Conservation (phyloP, 345 rosid species). For the Boechera stricta region DNA sequence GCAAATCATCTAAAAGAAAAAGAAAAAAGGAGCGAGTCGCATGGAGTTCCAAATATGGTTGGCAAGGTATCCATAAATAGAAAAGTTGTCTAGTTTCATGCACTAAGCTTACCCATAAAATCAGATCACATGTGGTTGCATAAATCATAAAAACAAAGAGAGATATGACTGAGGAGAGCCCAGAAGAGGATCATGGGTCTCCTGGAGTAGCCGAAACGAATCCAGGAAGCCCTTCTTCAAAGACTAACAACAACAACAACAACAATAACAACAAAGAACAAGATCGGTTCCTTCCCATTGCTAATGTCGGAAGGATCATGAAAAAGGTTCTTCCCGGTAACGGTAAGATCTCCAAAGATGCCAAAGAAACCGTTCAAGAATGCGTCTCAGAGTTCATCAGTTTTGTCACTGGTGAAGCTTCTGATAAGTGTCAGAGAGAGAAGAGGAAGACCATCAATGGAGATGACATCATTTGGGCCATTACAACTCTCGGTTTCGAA, state of each 20-base stretch:
- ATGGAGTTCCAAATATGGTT: conserved; percentile 37
- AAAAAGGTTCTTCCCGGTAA: conserved; percentile 69
- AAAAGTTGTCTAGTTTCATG: conserved; percentile 37
- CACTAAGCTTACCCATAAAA: conserved; percentile 43
- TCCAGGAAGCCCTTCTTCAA: conserved; percentile 62
- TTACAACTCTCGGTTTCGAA: conserved; percentile 73
- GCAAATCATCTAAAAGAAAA: not conserved
- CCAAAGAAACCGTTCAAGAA: conserved; percentile 77
- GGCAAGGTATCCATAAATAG: conserved; percentile 37
- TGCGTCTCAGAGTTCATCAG: conserved; percentile 81
- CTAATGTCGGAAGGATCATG: conserved; percentile 81
- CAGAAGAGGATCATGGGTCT: conserved; percentile 48
- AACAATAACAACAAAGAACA: conserved; percentile 56
- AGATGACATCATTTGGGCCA: conserved; percentile 79
- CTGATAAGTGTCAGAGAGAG: conserved; percentile 74
- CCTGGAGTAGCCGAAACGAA: conserved; percentile 44
- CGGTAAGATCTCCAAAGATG: conserved; percentile 76
- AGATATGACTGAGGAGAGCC: conserved; percentile 66
- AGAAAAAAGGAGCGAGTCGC: conserved; percentile 31
- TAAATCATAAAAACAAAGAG: conserved; percentile 14
- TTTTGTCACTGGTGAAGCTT: conserved; percentile 75
- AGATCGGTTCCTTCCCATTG: conserved; percentile 73
- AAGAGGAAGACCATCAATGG: conserved; percentile 77
- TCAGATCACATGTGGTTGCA: conserved; percentile 28
- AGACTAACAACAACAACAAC: conserved; percentile 26